phyloP scores from a whole-genome alignment of 2,329 filamentous ascomycete species.

The Curvularia sp. region DNA sequence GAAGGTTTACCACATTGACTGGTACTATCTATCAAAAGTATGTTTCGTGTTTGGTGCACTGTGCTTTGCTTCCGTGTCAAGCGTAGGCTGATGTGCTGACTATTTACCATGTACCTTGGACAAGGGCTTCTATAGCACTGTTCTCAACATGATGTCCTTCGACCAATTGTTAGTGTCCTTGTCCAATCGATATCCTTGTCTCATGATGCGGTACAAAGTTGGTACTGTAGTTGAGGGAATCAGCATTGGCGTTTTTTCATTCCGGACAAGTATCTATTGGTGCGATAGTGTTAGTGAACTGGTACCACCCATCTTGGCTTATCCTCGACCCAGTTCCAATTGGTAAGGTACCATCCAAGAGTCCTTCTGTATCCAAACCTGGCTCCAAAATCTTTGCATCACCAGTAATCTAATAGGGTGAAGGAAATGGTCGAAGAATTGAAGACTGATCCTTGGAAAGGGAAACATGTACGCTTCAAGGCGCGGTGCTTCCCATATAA shows the following conservation, averaged over 20 bases:
- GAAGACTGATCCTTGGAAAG: not conserved
- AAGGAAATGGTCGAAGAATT: not conserved
- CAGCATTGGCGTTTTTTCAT: not conserved
- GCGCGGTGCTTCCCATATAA: not conserved
- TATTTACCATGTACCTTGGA: not conserved
- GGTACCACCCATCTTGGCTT: not conserved
- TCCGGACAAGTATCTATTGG: not conserved
- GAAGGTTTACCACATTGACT: not conserved
- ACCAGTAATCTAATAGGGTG: not conserved
- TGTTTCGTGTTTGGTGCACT: not conserved
- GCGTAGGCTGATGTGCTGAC: no score
- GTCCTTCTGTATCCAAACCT: not conserved
- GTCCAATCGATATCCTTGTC: not conserved
- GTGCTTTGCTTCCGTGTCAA: not conserved
- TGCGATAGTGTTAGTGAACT: not conserved
- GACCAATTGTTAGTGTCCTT: not conserved
- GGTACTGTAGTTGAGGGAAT: not conserved
- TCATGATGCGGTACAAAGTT: not conserved
- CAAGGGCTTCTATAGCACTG: not conserved
- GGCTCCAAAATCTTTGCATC: not conserved
- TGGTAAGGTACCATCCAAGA: not conserved
- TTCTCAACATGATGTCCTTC: not conserved
- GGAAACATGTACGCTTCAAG: not conserved
- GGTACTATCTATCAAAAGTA: not conserved
- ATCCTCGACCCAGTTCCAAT: not conserved